phyloP scores from a whole-genome alignment of 208 protist species.

The Strigomonas culicis region DNA sequence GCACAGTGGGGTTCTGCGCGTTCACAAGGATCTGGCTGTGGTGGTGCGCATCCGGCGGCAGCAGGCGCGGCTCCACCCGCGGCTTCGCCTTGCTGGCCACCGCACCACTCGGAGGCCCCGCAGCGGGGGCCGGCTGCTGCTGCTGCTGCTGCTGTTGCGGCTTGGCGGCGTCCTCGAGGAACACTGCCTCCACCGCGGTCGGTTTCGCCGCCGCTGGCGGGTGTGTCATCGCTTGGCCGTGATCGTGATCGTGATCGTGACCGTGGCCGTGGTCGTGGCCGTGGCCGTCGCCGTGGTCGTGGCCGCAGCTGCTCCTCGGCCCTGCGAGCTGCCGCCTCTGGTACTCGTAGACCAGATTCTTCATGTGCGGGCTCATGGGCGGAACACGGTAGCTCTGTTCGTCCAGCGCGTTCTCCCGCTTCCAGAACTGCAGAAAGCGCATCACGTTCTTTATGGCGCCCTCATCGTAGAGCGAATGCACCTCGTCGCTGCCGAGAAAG shows the following conservation, averaged over 20 bases:
- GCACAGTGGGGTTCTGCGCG: background rate
- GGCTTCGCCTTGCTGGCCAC: too few relatives aligned
- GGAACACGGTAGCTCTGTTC: constrained; percentile 1
- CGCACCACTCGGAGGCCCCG: too few relatives aligned
- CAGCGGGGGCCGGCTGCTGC: too few relatives aligned
- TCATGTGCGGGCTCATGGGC: background rate
- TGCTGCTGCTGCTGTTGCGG: background rate
- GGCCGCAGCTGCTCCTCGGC: background rate
- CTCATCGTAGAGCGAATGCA: constrained; percentile 3
- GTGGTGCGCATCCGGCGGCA: background rate
- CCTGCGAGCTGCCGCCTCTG: background rate
- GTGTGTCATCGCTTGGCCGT: too few relatives aligned
- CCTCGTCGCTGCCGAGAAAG: background rate
- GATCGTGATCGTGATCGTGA: too few relatives aligned
- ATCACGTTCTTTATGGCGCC: background rate
- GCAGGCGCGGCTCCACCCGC: background rate
- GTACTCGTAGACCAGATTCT: background rate
- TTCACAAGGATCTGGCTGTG: background rate
- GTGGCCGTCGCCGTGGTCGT: constrained; percentile 2
- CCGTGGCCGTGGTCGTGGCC: constrained; percentile 9
- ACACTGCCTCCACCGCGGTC: background rate
- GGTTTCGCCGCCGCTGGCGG: background rate
- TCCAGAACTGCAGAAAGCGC: background rate
- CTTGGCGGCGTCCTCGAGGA: too few relatives aligned
- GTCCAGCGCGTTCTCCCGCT: background rate